A percentile compares a stretch with the other conserved stretches of the same genome.
These are phyloP conservation scores for Plasmodium blacklocki DNA, from an alignment of 169 alveolate species.

Conservation along the genomic window DNA sequence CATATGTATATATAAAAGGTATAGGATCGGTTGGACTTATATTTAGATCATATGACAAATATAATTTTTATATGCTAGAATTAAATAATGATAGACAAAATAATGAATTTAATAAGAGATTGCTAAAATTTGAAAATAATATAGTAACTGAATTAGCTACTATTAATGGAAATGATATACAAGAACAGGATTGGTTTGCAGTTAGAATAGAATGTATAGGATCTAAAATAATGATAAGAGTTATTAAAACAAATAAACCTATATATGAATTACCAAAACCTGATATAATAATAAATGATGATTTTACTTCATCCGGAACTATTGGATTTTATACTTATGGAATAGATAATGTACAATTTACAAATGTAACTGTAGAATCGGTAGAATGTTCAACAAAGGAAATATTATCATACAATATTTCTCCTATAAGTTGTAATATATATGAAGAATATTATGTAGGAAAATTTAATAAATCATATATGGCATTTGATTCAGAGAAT, in stretches of 20 bases:
- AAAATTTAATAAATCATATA: slow-evolving; percentile 18
- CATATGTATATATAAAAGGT: slow-evolving; percentile 81
- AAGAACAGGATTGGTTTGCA: slow-evolving; percentile 85
- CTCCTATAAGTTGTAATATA: slow-evolving; percentile 87
- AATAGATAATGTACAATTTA: slow-evolving; percentile 83
- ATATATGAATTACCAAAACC: slow-evolving; percentile 81
- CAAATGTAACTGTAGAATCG: slow-evolving; percentile 82
- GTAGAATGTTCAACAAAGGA: slow-evolving; percentile 85
- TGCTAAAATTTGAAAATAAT: slow-evolving; percentile 89
- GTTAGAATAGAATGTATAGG: slow-evolving; percentile 85
- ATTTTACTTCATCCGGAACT: slow-evolving; percentile 85
- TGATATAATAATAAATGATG: slow-evolving; percentile 85
- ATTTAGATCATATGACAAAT: slow-evolving; percentile 84
- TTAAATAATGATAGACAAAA: slow-evolving; percentile 80
- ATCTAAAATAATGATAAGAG: slow-evolving; percentile 77
- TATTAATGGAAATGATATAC: slow-evolving; percentile 82
- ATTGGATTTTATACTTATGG: slow-evolving; percentile 87
- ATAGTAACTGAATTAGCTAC: slow-evolving; percentile 88
- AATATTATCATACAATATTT: slow-evolving; percentile 79
- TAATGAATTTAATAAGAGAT: slow-evolving; percentile 84
- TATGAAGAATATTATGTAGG: slow-evolving; percentile 62
- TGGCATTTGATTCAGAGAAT: slow-evolving; percentile 29
- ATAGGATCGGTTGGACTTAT: slow-evolving; percentile 86
- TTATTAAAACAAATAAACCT: slow-evolving; percentile 78
- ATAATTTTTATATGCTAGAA: slow-evolving; percentile 85